Evolutionary conservation across 2,329 filamentous ascomycete genomes (phyloP), one percentile per base, ranked within the genome.

Genomic region (Elsinoe batatas): DNA sequence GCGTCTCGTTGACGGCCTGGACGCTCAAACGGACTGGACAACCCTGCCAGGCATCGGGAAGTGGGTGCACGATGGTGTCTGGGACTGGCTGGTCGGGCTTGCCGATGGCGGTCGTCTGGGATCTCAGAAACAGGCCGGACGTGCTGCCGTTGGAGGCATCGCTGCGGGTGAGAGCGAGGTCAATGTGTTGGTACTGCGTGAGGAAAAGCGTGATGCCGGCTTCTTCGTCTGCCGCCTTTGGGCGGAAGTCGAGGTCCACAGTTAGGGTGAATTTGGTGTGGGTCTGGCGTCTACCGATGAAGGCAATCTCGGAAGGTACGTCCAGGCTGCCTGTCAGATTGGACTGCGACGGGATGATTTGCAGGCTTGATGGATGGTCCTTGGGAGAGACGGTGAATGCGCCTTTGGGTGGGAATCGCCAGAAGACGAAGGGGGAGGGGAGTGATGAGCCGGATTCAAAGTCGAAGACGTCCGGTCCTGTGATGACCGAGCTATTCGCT

Each of bases 371-470:
- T 59, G 1, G 64, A 68, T 74, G 83, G 30, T 72, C 69, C 1
- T 30, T 18, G 18, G 32, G 35, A 4, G 5, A 37, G 47, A 42
- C 37, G 15, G 15, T 17, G 37, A 42, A 42, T 15, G 37, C 13
- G 15, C 15, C 37, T 15, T 42, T 13, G 12, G 13, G 12, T 37
- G 79, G 79, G 8, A 73, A 77, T 2, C 81, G 72, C 72, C 79
- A 81, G 69, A 79, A 72, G 2, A 79, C 72, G 59, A 83, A 78
- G 61, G 83, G 77, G 0, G 0, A 70, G 68, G 3, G 80, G 79
- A 83, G 64, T 0, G 62, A 60, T 1, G 70, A 70, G 0, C 69
- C 69, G 0, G 72, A 69, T 5, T 65, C 60, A 61, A 82, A 82
- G 35, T 74, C 69, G 43, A 78, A 65, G 7, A 63, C 60, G 59